These are phyloP conservation scores for Fusarium sp. DNA, from an alignment of 2,329 filamentous ascomycete species.

Conservation along the genomic window DNA sequence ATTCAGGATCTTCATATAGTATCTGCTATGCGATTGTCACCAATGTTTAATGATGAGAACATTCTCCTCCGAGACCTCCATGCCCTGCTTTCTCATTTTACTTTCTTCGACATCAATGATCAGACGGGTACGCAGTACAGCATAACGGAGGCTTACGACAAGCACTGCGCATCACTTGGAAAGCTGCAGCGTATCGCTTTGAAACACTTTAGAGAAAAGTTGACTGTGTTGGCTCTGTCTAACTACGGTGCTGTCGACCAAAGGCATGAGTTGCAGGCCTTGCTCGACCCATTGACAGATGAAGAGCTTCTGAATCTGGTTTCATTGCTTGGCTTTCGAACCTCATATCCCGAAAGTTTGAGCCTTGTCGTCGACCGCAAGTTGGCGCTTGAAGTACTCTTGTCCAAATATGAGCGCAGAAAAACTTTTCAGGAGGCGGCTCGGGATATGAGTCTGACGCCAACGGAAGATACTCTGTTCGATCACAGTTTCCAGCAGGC, in stretches of 20 bases:
- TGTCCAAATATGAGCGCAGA: constrained; percentile 80
- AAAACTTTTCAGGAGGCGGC: constrained; percentile 86
- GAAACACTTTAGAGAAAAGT: constrained; percentile 87
- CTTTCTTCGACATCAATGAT: constrained; percentile 90
- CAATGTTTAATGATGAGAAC: constrained; percentile 81
- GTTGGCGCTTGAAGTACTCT: constrained; percentile 77
- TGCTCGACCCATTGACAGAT: constrained; percentile 80
- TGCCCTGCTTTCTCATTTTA: constrained; percentile 85
- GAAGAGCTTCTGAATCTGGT: constrained; percentile 79
- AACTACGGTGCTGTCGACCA: constrained; percentile 92
- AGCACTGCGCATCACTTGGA: constrained; percentile 81
- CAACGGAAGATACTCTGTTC: constrained; percentile 86
- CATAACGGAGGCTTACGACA: constrained; percentile 79
- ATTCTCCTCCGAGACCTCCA: constrained; percentile 84
- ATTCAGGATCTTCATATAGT: constrained; percentile 88
- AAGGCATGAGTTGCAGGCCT: constrained; percentile 79
- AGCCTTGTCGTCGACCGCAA: constrained; percentile 72
- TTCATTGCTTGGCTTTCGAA: constrained; percentile 79
- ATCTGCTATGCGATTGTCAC: constrained; percentile 81
- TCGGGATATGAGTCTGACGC: constrained; percentile 78
- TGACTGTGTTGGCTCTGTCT: constrained; percentile 90
- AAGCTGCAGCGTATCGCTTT: constrained; percentile 82
- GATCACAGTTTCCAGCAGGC: constrained; percentile 83
- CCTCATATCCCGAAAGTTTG: constrained; percentile 80
- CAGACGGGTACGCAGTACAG: constrained; percentile 84